phyloP scores from a whole-genome alignment of 73 alveolate genomes.

The Paramecium sonneborni region DNA sequence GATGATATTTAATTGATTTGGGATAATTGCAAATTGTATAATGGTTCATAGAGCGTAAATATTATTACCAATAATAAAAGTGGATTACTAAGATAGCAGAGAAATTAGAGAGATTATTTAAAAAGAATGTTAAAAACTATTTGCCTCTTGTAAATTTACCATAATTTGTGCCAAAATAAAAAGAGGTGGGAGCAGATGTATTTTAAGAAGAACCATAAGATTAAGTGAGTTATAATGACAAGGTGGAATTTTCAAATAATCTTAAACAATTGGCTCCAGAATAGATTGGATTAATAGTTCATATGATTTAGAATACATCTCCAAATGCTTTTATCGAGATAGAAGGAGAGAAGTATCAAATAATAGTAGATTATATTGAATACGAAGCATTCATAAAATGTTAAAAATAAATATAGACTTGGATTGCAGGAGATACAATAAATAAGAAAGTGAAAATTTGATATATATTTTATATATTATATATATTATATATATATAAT shows the following conservation, averaged over 20 bases:
- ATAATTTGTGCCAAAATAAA: not conserved
- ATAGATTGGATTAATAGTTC: slow-evolving; percentile 1
- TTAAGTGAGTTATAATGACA: not conserved
- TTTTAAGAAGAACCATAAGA: slow-evolving; percentile 15
- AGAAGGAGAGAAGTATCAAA: slow-evolving; percentile 14
- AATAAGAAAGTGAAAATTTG: slow-evolving; percentile 7
- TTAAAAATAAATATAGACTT: not conserved
- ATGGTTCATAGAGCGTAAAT: slow-evolving; percentile 57
- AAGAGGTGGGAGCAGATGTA: not conserved
- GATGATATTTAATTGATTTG: slow-evolving; percentile 71
- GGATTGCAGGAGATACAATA: slow-evolving; percentile 12
- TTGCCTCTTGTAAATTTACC: slow-evolving; percentile 34
- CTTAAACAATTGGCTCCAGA: not conserved
- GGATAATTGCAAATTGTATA: slow-evolving; percentile 81
- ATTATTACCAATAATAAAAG: not conserved
- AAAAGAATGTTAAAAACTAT: slow-evolving; percentile 12
- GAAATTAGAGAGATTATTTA: slow-evolving; percentile 37
- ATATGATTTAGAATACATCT: slow-evolving; percentile 35
- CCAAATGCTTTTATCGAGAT: slow-evolving; percentile 45
- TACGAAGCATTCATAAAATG: not conserved
- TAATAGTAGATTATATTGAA: slow-evolving; percentile 25
- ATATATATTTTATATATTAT: not conserved
- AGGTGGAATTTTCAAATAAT: slow-evolving; percentile 34
- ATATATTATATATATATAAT: no score
- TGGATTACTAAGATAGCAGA: slow-evolving; percentile 49